A percentile compares a stretch with the other conserved stretches of the same genome.
These are phyloP conservation scores for Hyaloscypha finlandica DNA, from an alignment of 495 filamentous ascomycete genomes.

Conservation along the genomic window DNA sequence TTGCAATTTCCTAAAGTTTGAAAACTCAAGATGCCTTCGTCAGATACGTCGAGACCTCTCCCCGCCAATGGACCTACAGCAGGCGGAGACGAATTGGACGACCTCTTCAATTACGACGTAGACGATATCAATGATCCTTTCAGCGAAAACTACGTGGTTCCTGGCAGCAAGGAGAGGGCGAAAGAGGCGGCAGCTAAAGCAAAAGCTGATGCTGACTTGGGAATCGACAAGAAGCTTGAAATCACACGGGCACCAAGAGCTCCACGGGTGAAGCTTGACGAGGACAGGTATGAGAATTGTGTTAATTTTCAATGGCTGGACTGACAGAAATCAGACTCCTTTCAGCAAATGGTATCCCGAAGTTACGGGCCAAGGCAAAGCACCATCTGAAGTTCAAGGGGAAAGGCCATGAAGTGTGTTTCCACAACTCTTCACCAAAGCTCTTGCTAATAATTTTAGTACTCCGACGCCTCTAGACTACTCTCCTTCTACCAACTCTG, in stretches of 20 bases:
- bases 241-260: slow-evolving; percentile 69
- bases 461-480: slow-evolving; percentile 77
- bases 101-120: slow-evolving; percentile 73
- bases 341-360: slow-evolving; percentile 79
- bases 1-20: not conserved
- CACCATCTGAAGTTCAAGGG: slow-evolving; percentile 80
- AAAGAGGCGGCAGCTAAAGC: slow-evolving; percentile 15
- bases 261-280: slow-evolving; percentile 84
- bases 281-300: slow-evolving; percentile 57
- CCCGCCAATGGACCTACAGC: slow-evolving; percentile 27
- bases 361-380: slow-evolving; percentile 69
- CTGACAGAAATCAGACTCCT: slow-evolving; percentile 55
- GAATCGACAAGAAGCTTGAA: slow-evolving; percentile 85
- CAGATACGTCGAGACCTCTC: slow-evolving; percentile 14
- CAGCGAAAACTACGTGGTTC: slow-evolving; percentile 32
- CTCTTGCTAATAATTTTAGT: slow-evolving; percentile 67
- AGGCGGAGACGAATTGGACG: slow-evolving; percentile 44
- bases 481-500: slow-evolving; percentile 93
- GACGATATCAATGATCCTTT: slow-evolving; percentile 48
- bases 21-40: slow-evolving; percentile 24
- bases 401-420: slow-evolving; percentile 84
- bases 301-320: not conserved
- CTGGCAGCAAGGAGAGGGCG: slow-evolving; percentile 30
- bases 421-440: not conserved
- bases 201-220: slow-evolving; percentile 46